Evolutionary conservation across 2,329 filamentous ascomycete genomes (phyloP), one percentile per base, ranked within the genome.

Genomic region (Colletotrichum musae): DNA sequence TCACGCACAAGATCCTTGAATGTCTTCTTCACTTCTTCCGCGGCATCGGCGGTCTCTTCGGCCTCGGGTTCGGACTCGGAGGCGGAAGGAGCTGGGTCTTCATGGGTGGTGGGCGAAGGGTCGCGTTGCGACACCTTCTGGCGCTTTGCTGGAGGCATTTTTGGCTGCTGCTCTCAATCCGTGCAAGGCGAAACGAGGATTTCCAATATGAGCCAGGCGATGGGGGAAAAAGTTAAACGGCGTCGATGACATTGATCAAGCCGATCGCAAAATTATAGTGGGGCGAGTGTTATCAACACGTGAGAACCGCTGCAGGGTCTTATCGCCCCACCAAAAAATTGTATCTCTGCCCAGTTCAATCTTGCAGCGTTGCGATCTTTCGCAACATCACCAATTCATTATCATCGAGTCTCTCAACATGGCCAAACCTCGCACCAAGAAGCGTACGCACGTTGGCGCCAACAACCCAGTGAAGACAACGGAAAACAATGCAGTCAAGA

Each of bases 391-490:
- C 24, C 47, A 41, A 67, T 50, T 60, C 67, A 71, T n/a, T 54
- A 58, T 36, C 28, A 54, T 51, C 47, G 61, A 61, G 48, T 48
- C 57, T 59, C 59, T 24, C 73, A 77, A 70, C 76, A 97, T 97
- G 95, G 94, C 93, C 43, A 92, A 91, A 80, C 88, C 88, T 83
- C 87, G 94, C 77, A 91, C 90, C 59, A 98, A 97, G 86, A 97
- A 95, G 88, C 91, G 94, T 79, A 97, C 95, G 70, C 94, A 97
- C 81, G 81, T 91, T 63, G 90, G 91, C 70, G 89, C 91, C 58
- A 87, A 85, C 71, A 89, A 89, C 74, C 87, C 88, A 60, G 75
- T 85, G 75, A 74, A 85, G 76, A 87, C 87, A 72, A 84, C 86
- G 51, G 87, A 89, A 66, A 89, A 91, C 80, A 61, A 68, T 63